Percentiles rank a stretch among this genome's conserved stretches.
These are phyloP conservation scores for Calycina herbarum DNA, from an alignment of 2,329 filamentous ascomycete genomes.

Conservation along the genomic window DNA sequence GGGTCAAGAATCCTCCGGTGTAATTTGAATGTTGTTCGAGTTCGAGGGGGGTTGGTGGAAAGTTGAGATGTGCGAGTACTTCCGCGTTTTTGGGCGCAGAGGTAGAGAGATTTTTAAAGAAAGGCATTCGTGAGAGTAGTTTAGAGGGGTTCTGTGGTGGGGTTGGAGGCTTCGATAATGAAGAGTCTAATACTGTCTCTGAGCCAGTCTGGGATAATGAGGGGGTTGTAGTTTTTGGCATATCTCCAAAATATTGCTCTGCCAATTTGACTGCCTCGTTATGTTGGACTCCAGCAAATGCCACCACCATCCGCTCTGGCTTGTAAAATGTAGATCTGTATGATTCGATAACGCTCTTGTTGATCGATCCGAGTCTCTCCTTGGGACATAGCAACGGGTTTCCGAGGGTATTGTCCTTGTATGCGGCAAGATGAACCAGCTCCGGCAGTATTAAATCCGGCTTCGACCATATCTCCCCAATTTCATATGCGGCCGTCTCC, in stretches of 20 bases:
- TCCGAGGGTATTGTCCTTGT: conserved; percentile 92
- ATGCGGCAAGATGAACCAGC: conserved; percentile 91
- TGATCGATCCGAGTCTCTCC: conserved; percentile 75
- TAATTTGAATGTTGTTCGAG: conserved; percentile 73
- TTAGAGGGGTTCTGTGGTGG: conserved; percentile 52
- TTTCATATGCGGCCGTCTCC: conserved; percentile 90
- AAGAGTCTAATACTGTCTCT: conserved; percentile 49
- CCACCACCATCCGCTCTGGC: conserved; percentile 89
- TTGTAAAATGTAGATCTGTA: conserved; percentile 84
- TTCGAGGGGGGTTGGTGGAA: conserved; percentile 50
- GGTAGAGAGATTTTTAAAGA: conserved; percentile 85
- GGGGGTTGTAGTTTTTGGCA: conserved; percentile 59
- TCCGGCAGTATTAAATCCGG: conserved; percentile 95
- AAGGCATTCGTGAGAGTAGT: conserved; percentile 80
- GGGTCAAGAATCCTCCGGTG: conserved; percentile 88
- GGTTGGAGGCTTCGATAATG: conserved; percentile 42
- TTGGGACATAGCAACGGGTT: conserved; percentile 90
- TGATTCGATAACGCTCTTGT: conserved; percentile 68
- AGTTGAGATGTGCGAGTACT: conserved; percentile 47
- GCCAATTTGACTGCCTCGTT: conserved; percentile 74
- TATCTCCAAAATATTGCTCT: conserved; percentile 87
- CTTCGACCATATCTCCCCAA: conserved; percentile 96
- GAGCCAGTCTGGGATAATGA: conserved; percentile 56
- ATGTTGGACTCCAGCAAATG: conserved; percentile 90
- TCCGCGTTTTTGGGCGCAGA: conserved; percentile 65